Evolutionary conservation across 2,329 filamentous ascomycete genomes (phyloP), one percentile per base, ranked within the genome.

Genomic region (Xylaria sp.): DNA sequence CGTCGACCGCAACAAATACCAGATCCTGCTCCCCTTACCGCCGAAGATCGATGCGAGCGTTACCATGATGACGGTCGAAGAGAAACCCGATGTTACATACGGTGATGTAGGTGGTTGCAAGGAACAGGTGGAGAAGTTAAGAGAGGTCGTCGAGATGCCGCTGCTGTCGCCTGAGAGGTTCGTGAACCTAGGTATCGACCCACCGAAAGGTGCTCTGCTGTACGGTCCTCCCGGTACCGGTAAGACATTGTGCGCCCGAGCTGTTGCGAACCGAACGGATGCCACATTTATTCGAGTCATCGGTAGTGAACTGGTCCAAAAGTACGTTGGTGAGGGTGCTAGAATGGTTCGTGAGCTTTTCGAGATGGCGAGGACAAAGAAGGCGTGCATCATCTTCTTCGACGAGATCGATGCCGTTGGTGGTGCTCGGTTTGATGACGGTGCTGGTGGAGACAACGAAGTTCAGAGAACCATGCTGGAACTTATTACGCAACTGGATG

Each of bases 31-130:
- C 57, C 96, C 96, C 43, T 85, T 99, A 64, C 96, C 96, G 52
- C 96, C 96, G 43, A 99, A 98, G 88, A 99, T 99, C 84, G 96
- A 99, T 79, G 95, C 96, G 63, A 97, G 93, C 75, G 96, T 99
- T 74, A 99, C 96, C 48, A 99, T 99, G 96, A 99, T 99, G 96
- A 98, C 96, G 60, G 96, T 99, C 73, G 96, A 99, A 85, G 96
- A 99, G 85, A 99, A 99, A 86, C 96, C 96, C 18, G 96, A 99
- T 81, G 96, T 99, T 71, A 99, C 96, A 71, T 99, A 99, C 77
- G 96, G 96, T 76, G 96, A 99, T 85, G 95, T 99, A 49, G 96
- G 96, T 83, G 96, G 96, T 66, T 98, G 94, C 89, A 99, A 99
- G 84, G 96, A 99, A 83, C 96, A 99, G 83, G 97, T 99, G 49